Conservation (phyloP, 2,329 filamentous ascomycete species). For the Dendrostoma leiphaemia region DNA sequence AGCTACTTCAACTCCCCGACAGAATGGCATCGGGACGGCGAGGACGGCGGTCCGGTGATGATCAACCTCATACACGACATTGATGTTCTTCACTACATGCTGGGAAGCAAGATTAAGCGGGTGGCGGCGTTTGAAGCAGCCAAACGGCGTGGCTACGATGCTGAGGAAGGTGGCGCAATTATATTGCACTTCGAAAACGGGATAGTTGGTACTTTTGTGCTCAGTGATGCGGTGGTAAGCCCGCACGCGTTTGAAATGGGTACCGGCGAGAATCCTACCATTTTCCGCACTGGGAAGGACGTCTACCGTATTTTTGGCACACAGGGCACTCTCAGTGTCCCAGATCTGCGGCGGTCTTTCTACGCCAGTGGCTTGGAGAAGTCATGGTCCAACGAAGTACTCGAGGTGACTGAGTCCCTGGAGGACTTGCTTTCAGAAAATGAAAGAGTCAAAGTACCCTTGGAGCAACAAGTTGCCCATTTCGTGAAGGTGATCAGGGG, state of each 20-base stretch:
- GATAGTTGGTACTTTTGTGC: constrained; percentile 54
- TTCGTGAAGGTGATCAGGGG: constrained; percentile 5
- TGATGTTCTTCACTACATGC: constrained; percentile 55
- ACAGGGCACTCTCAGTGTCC: constrained; percentile 18
- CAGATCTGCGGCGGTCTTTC: constrained; percentile 16
- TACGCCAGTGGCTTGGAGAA: constrained; percentile 1
- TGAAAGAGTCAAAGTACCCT: constrained; percentile 6
- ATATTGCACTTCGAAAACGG: constrained; percentile 52
- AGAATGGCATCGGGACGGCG: constrained; percentile 43
- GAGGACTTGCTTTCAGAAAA: constrained; percentile 6
- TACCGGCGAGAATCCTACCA: constrained; percentile 56
- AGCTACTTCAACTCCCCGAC: constrained; percentile 47
- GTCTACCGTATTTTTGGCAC: constrained; percentile 47
- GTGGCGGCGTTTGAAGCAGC: constrained; percentile 48
- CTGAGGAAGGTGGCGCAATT: constrained; percentile 56
- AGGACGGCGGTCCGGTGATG: constrained; percentile 45
- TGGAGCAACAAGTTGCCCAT: constrained; percentile 13
- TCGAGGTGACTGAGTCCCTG: constrained; percentile 1
- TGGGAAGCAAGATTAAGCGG: constrained; percentile 46
- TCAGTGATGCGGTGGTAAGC: constrained; percentile 50
- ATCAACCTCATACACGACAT: constrained; percentile 63
- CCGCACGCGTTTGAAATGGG: constrained; percentile 56
- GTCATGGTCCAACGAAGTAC: constrained; percentile 6
- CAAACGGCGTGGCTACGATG: constrained; percentile 43
- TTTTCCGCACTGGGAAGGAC: constrained; percentile 40